Percentiles rank a stretch among this genome's conserved stretches.
Conservation (phyloP, 2,329 filamentous ascomycete genomes). For the Paracoccidioides brasiliensis region DNA sequence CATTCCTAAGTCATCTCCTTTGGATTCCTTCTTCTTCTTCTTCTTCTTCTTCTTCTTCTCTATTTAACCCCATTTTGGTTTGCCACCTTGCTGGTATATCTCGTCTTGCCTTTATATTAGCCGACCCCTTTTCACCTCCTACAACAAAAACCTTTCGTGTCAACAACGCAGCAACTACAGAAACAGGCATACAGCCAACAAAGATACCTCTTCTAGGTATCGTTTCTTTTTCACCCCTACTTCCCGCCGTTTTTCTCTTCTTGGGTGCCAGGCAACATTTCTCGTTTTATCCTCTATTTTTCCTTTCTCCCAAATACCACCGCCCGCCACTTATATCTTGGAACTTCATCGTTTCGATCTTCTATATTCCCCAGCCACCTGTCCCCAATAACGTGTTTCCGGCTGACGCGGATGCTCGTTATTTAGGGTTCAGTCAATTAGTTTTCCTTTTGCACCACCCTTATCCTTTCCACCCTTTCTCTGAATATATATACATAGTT, state of each 20-base stretch:
- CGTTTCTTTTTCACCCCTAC: not conserved
- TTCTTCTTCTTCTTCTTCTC: not conserved
- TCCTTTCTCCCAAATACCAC: not conserved
- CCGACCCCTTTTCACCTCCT: not conserved
- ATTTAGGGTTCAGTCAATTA: not conserved
- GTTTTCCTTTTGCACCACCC: not conserved
- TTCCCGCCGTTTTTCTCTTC: not conserved
- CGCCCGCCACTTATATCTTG: not conserved
- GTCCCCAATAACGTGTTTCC: not conserved
- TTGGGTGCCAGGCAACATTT: no score
- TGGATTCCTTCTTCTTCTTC: not conserved
- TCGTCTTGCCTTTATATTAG: not conserved
- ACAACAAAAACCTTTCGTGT: not conserved
- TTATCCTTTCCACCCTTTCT: not conserved
- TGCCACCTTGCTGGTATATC: not conserved
- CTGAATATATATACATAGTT: not conserved
- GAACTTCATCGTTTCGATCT: not conserved
- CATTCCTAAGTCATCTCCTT: not conserved
- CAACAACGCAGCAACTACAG: not conserved
- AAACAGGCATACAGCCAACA: not conserved
- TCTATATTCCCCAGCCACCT: not conserved
- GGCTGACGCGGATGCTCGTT: not conserved
- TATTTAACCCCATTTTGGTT: not conserved
- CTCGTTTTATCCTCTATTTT: not conserved
- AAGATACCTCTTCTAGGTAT: not conserved